These are phyloP conservation scores for Gyromitra esculenta DNA, from an alignment of 2,329 filamentous ascomycete species.

Conservation along the genomic window DNA sequence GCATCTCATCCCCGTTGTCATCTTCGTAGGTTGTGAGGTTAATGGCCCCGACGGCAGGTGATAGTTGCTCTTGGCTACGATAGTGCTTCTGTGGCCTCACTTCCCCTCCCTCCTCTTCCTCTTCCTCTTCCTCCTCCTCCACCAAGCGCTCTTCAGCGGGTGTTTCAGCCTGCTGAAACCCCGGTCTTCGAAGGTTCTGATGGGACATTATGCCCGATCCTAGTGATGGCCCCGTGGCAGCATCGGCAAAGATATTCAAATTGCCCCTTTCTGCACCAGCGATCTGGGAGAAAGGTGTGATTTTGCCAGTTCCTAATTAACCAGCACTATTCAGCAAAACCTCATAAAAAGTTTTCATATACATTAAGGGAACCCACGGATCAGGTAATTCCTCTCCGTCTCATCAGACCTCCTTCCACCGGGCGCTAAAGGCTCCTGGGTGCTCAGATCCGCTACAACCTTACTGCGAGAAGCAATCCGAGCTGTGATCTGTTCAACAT, in stretches of 20 bases:
- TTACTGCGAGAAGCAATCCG: conserved; percentile 80
- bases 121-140: not conserved
- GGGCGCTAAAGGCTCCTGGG: conserved; percentile 63
- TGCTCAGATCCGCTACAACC: conserved; percentile 63
- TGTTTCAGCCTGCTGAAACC: conserved; percentile 64
- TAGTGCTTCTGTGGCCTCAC: not conserved
- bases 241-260: conserved; percentile 68
- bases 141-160: conserved; percentile 4
- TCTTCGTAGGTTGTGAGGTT: conserved; percentile 58
- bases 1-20: conserved; percentile 59
- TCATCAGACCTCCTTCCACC: conserved; percentile 78
- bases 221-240: conserved; percentile 64
- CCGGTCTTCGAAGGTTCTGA: conserved; percentile 76
- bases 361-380: conserved; percentile 66
- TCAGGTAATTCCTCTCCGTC: conserved; percentile 85
- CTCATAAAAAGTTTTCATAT: not conserved
- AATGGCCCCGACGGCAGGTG: not conserved
- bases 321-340: conserved; percentile 16
- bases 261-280: conserved; percentile 67
- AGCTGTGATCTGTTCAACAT: conserved; percentile 80
- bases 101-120: conserved; percentile 15
- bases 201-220: conserved; percentile 65
- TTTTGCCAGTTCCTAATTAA: conserved; percentile 78
- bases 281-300: conserved; percentile 91
- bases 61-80: not conserved